Conservation (phyloP, 208 protist genomes). For the Porcisia hertigi region DNA sequence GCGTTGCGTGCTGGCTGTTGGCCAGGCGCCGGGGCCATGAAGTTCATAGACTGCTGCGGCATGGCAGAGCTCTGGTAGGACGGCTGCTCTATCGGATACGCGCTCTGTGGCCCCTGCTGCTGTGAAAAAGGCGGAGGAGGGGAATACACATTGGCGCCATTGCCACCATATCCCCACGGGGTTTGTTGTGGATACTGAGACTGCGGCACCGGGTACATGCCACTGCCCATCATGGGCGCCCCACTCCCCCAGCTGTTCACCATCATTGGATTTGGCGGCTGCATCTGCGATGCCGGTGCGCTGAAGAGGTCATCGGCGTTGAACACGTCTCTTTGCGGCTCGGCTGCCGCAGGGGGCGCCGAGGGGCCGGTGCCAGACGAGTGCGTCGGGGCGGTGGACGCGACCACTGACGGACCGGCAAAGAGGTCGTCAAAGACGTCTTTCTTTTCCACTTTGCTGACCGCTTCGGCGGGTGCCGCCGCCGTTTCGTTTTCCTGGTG, state of each 20-base stretch:
- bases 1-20: constrained; percentile 22
- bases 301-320: constrained; percentile 57
- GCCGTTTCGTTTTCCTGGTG: not conserved
- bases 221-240: constrained; percentile 22
- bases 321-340: constrained; percentile 43
- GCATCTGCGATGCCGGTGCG: constrained; percentile 28
- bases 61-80: not conserved
- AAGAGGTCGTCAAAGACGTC: constrained; percentile 83
- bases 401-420: constrained; percentile 33
- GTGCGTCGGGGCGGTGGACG: constrained; percentile 9
- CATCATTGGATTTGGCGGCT: constrained; percentile 25
- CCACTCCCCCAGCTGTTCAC: constrained; percentile 27
- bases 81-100: constrained; percentile 8
- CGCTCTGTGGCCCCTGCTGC: not conserved
- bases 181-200: constrained; percentile 18
- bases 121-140: not conserved
- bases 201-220: constrained; percentile 21
- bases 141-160: not conserved
- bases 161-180: not conserved
- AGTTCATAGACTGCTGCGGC: constrained; percentile 45
- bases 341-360: constrained; percentile 9
- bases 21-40: constrained; percentile 47
- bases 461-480: not conserved
- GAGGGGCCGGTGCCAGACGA: constrained; percentile 2
- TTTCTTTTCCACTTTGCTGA: constrained; percentile 28